Evolutionary conservation across 1,284 basidiomycete species (phyloP).

Genomic region (Apiotrichum sp.): DNA sequence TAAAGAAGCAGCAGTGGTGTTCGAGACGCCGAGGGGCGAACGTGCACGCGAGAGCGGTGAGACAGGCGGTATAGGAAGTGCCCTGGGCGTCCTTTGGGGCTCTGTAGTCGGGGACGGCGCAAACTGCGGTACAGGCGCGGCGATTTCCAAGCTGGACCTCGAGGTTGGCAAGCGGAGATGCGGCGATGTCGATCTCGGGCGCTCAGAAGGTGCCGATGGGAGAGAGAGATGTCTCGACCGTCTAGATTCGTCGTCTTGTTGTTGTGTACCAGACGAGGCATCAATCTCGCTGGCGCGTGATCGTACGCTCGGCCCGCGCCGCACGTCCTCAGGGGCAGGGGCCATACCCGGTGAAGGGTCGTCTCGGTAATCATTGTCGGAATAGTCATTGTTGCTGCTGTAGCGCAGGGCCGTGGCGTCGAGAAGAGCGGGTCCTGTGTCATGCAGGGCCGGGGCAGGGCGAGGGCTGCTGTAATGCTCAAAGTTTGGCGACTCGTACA

Average conservation of each 20-base stretch:
- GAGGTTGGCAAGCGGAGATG: conserved; percentile 4
- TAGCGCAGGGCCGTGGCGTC: background rate
- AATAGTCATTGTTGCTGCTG: background rate
- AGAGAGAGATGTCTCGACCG: background rate
- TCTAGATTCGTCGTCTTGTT: background rate
- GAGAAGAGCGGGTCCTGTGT: background rate
- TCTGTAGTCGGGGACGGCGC: background rate
- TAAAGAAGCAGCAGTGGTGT: background rate
- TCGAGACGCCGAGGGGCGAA: background rate
- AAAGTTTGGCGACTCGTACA: background rate
- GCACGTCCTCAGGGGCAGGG: conserved; percentile 2
- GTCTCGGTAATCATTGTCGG: background rate
- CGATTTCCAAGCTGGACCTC: background rate
- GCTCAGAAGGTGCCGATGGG: conserved; percentile 1
- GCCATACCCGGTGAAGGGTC: background rate
- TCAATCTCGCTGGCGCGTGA: conserved; percentile 5
- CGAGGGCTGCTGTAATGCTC: background rate
- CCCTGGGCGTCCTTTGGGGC: background rate
- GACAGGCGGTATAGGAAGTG: background rate
- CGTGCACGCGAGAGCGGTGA: background rate
- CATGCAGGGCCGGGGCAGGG: background rate
- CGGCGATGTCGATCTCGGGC: conserved; percentile 1
- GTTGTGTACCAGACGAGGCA: background rate
- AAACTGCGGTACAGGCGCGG: conserved; percentile 1
- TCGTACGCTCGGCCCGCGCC: background rate